A percentile compares a stretch with the other conserved stretches of the same genome.
These are phyloP conservation scores for Scopulariopsis brevicaulis DNA, from an alignment of 2,329 filamentous ascomycete genomes.

Conservation along the genomic window DNA sequence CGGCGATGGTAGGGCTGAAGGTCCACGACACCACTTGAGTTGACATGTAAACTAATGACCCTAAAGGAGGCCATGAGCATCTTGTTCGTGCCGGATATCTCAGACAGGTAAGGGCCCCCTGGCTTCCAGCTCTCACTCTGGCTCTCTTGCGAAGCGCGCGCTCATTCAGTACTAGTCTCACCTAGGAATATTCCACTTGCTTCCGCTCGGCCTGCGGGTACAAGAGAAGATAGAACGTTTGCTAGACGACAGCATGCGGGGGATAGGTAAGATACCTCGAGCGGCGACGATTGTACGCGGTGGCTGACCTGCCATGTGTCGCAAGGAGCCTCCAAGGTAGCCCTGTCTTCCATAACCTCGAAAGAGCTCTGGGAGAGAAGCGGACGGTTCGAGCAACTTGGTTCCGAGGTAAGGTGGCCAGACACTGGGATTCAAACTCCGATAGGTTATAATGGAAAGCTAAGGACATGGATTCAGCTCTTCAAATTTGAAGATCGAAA, in stretches of 20 bases:
- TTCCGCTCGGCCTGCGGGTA: constrained; percentile 77
- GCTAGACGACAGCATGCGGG: constrained; percentile 82
- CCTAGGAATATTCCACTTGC: constrained; percentile 82
- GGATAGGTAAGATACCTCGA: constrained; percentile 41
- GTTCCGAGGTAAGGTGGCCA: constrained; percentile 50
- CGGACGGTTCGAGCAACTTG: constrained; percentile 62
- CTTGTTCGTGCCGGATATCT: constrained; percentile 63
- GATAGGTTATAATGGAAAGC: neutral
- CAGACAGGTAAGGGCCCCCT: constrained; percentile 43
- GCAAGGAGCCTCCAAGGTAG: constrained; percentile 65
- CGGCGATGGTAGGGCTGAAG: constrained; percentile 33
- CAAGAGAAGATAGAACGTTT: constrained; percentile 79
- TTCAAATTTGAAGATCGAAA: constrained; percentile 75
- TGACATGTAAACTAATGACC: constrained; percentile 10
- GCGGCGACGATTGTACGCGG: neutral
- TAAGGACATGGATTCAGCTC: constrained; percentile 40
- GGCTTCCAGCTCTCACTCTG: neutral
- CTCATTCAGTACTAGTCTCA: constrained; percentile 45
- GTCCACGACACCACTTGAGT: neutral
- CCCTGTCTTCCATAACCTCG: constrained; percentile 76
- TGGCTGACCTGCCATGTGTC: neutral
- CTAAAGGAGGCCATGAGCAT: constrained; percentile 51
- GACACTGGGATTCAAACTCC: neutral
- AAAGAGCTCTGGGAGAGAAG: constrained; percentile 75
- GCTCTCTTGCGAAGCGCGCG: neutral